Conservation (phyloP, 2,329 filamentous ascomycete genomes). For the Paraphoma sp. region DNA sequence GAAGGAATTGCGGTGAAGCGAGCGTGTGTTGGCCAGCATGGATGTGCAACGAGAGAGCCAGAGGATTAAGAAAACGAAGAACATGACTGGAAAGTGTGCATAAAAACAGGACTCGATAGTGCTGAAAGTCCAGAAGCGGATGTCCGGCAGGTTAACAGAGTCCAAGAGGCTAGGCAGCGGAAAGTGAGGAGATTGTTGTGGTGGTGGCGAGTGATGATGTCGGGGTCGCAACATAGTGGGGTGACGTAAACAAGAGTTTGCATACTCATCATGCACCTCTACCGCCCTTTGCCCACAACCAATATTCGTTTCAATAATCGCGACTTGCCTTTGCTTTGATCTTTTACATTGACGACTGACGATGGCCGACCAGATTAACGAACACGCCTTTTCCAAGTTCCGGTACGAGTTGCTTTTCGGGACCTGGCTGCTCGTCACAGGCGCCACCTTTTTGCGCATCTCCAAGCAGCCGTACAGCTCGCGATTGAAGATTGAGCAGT, state of each 20-base stretch:
- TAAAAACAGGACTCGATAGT: no score
- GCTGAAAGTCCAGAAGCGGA: background rate
- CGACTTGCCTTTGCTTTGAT: background rate
- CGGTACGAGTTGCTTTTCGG: constrained; percentile 40
- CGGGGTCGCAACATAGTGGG: background rate
- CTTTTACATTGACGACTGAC: background rate
- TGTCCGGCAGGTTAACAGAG: background rate
- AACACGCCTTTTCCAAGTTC: constrained; percentile 31
- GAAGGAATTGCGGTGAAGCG: no score
- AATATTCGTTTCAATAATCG: background rate
- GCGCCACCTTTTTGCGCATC: constrained; percentile 42
- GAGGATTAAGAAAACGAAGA: no score
- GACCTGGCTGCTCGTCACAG: constrained; percentile 36
- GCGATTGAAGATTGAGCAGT: constrained; percentile 44
- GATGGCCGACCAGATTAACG: constrained; percentile 21
- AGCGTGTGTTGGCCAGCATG: no score
- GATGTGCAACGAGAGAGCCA: no score
- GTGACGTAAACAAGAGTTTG: background rate
- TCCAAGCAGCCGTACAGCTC: constrained; percentile 42
- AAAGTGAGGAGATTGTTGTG: background rate
- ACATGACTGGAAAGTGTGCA: no score
- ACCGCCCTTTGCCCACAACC: constrained; percentile 6
- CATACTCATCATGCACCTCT: constrained; percentile 1
- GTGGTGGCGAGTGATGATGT: background rate
- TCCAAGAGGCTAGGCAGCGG: background rate